Evolutionary conservation across 176 grass and related monocot genomes (phyloP).

Genomic region (Zea luxurians): DNA sequence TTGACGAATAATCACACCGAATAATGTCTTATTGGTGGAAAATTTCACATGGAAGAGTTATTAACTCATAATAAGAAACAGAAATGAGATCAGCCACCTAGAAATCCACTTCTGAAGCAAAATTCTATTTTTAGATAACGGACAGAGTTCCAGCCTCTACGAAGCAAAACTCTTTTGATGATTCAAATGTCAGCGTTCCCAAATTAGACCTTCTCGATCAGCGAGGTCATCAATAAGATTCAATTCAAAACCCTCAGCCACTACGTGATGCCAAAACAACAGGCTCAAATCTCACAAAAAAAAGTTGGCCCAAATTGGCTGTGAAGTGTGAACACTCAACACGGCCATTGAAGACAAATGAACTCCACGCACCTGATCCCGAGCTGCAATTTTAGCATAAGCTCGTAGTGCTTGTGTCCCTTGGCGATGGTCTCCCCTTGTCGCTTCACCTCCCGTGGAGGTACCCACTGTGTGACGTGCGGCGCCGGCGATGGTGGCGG

Average conservation of each 20-base stretch:
- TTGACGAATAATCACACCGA: not conserved
- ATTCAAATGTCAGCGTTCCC: not conserved
- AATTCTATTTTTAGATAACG: no score
- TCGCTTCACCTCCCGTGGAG: conserved; percentile 49
- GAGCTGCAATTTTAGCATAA: conserved; percentile 97
- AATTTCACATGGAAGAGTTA: not conserved
- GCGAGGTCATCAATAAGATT: conserved; percentile 15
- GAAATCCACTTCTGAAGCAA: not conserved
- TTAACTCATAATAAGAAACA: not conserved
- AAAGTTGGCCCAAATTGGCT: not conserved
- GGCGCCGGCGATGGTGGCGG: conserved; percentile 28
- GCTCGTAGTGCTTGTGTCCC: conserved; percentile 90
- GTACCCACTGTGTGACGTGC: conserved; percentile 56
- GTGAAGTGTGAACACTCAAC: not conserved
- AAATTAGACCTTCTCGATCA: conserved; percentile 22
- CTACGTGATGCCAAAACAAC: not conserved
- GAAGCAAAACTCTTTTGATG: not conserved
- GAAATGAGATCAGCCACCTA: conserved; percentile 20
- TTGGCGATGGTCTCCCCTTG: conserved; percentile 85
- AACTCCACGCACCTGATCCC: conserved; percentile 67
- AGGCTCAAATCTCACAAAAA: conserved; percentile 22
- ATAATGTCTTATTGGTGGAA: not conserved
- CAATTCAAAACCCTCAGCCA: not conserved
- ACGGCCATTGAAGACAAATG: conserved; percentile 1
- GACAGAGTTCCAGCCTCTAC: no score